Percentiles rank a stretch among this genome's conserved stretches.
Evolutionary conservation across 2,329 filamentous ascomycete species (phyloP).

Genomic region (Sclerotinia trifoliorum): DNA sequence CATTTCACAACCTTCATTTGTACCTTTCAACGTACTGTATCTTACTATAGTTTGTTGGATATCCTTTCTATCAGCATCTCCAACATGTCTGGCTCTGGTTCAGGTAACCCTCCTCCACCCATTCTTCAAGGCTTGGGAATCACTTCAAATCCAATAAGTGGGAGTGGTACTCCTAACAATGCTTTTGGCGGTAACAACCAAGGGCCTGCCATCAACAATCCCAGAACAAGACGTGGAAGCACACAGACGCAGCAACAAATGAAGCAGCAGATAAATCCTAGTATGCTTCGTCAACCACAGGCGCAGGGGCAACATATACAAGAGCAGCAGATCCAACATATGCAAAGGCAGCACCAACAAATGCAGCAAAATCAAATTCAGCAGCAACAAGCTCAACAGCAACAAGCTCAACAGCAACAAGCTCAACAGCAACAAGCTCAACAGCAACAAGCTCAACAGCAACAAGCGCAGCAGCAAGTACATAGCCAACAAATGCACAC

Average conservation of each 20-base stretch:
- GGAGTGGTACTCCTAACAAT: neutral
- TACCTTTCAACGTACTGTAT: neutral
- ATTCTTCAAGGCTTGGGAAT: slow-evolving; percentile 8
- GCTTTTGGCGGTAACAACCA: neutral
- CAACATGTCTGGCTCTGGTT: neutral
- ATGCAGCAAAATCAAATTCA: neutral
- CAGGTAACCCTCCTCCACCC: neutral
- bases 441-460: neutral
- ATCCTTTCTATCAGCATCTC: neutral
- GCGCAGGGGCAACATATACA: neutral
- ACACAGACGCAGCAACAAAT: neutral
- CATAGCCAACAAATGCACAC: neutral
- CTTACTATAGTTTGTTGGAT: neutral
- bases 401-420: neutral
- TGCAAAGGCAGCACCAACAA: neutral
- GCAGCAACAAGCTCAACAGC: neutral
- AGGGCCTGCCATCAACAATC: neutral
- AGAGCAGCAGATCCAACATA: neutral
- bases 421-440: neutral
- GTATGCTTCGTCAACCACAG: neutral
- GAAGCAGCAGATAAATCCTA: neutral
- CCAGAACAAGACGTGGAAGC: neutral
- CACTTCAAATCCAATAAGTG: neutral
- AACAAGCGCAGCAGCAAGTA: neutral
- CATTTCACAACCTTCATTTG: neutral